A percentile compares a stretch with the other conserved stretches of the same genome.
Conservation (phyloP, 2,329 filamentous ascomycete genomes). For the Claviceps purpurea region DNA sequence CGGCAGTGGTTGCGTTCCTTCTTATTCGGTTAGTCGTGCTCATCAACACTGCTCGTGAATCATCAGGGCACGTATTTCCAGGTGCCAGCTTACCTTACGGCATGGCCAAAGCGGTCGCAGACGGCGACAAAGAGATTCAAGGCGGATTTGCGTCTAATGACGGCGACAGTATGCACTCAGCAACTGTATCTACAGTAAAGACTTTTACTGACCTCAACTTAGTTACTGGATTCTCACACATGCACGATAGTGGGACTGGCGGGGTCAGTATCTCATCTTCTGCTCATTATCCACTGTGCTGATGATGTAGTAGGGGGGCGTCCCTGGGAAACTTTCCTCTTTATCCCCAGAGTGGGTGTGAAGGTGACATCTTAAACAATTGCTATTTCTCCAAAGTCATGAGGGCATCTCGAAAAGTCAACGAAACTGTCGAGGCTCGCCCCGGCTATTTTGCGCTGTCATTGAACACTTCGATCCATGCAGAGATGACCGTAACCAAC, state of each 20-base stretch:
- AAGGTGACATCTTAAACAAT: constrained; percentile 27
- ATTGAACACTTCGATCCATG: constrained; percentile 41
- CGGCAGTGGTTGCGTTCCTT: neutral
- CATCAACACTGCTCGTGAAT: neutral
- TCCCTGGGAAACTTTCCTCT: constrained; percentile 40
- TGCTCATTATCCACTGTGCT: neutral
- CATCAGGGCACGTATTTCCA: constrained; percentile 15
- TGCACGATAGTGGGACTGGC: constrained; percentile 18
- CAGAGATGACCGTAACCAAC: constrained; percentile 49
- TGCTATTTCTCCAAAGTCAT: constrained; percentile 38
- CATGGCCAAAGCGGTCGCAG: constrained; percentile 18
- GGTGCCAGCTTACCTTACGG: constrained; percentile 16
- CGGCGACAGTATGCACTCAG: constrained; percentile 9
- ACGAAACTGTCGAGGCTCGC: constrained; percentile 38
- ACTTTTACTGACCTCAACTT: neutral
- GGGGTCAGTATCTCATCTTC: constrained; percentile 14
- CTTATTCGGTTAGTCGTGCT: neutral
- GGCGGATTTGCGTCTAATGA: constrained; percentile 15
- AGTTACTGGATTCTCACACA: constrained; percentile 19
- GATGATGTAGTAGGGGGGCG: constrained; percentile 16
- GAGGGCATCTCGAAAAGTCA: constrained; percentile 34
- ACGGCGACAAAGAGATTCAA: constrained; percentile 13
- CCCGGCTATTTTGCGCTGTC: constrained; percentile 49
- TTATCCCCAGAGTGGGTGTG: constrained; percentile 34
- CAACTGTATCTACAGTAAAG: neutral